A percentile compares a stretch with the other conserved stretches of the same genome.
Conservation (phyloP, 73 alveolate genomes). For the Tetrahymena malaccensis region DNA sequence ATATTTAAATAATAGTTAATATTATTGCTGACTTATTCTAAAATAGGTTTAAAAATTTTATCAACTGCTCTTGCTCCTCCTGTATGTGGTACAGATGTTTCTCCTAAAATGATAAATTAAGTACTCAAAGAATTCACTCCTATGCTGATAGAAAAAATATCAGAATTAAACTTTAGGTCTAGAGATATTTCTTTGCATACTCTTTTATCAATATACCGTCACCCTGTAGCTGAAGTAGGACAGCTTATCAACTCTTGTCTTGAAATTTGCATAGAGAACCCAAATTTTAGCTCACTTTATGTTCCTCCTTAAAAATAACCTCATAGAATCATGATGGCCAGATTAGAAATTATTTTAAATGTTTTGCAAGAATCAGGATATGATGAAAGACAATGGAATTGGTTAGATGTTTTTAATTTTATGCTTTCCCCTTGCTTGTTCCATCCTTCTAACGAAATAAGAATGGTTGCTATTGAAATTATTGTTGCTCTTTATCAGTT, state of each 20-base stretch:
- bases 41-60: conserved; percentile 71
- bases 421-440: conserved; percentile 81
- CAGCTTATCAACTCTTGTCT: conserved; percentile 42
- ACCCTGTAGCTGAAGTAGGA: conserved; percentile 85
- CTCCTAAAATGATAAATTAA: conserved; percentile 72
- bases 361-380: conserved; percentile 84
- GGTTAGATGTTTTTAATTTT: conserved; percentile 72
- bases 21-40: not conserved
- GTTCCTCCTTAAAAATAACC: conserved; percentile 92
- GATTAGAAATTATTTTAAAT: conserved; percentile 82
- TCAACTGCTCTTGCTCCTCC: conserved; percentile 88
- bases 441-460: conserved; percentile 81
- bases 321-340: conserved; percentile 80
- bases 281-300: conserved; percentile 66
- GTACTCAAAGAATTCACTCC: conserved; percentile 82
- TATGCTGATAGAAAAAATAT: conserved; percentile 74
- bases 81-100: conserved; percentile 89
- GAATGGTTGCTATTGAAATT: conserved; percentile 78
- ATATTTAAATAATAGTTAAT: not conserved
- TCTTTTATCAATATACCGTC: conserved; percentile 74
- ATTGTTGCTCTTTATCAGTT: conserved; percentile 72
- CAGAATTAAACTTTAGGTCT: conserved; percentile 89
- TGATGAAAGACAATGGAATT: conserved; percentile 80
- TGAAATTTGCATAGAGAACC: conserved; percentile 83
- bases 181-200: conserved; percentile 83